These are phyloP conservation scores for Didymella segeticola DNA, from an alignment of 2,329 filamentous ascomycete genomes.

Conservation along the genomic window DNA sequence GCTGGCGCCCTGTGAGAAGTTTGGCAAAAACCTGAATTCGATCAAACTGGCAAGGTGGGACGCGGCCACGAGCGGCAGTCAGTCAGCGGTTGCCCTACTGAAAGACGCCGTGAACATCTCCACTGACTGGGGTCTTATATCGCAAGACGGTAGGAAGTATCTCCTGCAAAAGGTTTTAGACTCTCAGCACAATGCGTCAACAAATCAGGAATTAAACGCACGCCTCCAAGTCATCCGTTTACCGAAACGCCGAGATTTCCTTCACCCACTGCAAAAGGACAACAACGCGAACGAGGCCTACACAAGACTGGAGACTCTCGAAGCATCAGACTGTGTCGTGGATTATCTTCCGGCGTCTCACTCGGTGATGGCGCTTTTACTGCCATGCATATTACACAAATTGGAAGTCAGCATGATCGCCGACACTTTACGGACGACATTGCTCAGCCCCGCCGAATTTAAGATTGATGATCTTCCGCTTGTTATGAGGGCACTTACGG, in stretches of 20 bases:
- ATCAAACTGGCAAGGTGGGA: constrained; percentile 27
- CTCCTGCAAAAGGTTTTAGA: constrained; percentile 15
- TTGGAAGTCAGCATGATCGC: constrained; percentile 71
- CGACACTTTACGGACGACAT: constrained; percentile 62
- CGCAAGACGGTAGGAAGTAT: constrained; percentile 28
- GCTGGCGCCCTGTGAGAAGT: constrained; percentile 31
- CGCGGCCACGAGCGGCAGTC: constrained; percentile 16
- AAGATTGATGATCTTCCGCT: constrained; percentile 55
- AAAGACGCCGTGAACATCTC: background rate
- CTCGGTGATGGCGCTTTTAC: constrained; percentile 62
- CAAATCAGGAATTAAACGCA: background rate
- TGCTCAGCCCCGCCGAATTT: constrained; percentile 63
- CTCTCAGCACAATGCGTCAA: background rate
- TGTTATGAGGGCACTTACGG: constrained; percentile 73
- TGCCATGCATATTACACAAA: constrained; percentile 76
- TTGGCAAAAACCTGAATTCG: constrained; percentile 8
- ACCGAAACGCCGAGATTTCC: constrained; percentile 65
- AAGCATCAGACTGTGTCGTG: constrained; percentile 56
- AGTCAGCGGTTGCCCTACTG: constrained; percentile 24
- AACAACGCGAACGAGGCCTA: constrained; percentile 35
- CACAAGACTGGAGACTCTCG: constrained; percentile 58
- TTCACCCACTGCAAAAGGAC: constrained; percentile 52
- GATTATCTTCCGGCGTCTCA: constrained; percentile 56
- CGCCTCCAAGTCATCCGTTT: constrained; percentile 46
- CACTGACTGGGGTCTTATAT: constrained; percentile 34